phyloP scores from a whole-genome alignment of 2,329 filamentous ascomycete genomes.

The Penicillium fuscoglaucum region DNA sequence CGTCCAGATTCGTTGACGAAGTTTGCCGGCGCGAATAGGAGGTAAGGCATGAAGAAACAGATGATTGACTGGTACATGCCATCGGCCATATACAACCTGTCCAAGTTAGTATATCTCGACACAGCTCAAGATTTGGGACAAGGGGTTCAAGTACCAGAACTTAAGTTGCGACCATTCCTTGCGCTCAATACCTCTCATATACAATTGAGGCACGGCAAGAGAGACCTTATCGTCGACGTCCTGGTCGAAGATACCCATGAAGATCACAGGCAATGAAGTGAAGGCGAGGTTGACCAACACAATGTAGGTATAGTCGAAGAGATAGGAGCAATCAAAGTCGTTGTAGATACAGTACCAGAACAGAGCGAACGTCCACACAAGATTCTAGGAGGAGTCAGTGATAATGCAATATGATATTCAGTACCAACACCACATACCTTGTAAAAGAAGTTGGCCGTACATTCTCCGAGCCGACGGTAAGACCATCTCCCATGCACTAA shows the following conservation, averaged over 20 bases:
- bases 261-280: slow-evolving; percentile 88
- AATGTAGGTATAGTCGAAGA: slow-evolving; percentile 98
- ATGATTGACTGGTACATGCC: slow-evolving; percentile 93
- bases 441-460: slow-evolving; percentile 99
- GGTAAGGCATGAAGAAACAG: slow-evolving; percentile 88
- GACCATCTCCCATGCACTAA: slow-evolving; percentile 94
- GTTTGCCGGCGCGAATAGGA: slow-evolving; percentile 68
- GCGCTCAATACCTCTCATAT: slow-evolving; percentile 91
- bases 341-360: slow-evolving; percentile 98
- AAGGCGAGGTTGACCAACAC: slow-evolving; percentile 95
- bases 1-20: slow-evolving; percentile 72
- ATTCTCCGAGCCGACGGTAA: slow-evolving; percentile 89
- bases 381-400: slow-evolving; percentile 60
- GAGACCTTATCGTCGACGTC: slow-evolving; percentile 94
- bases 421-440: slow-evolving; percentile 57
- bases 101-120: slow-evolving; percentile 29
- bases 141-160: slow-evolving; percentile 72
- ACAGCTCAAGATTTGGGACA: neutral
- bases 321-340: slow-evolving; percentile 93
- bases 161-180: slow-evolving; percentile 95
- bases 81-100: slow-evolving; percentile 88
- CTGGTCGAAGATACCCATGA: slow-evolving; percentile 96
- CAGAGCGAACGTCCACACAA: slow-evolving; percentile 93
- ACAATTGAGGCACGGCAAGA: slow-evolving; percentile 89
- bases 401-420: neutral